Evolutionary conservation across 768 basidiomycete genomes (phyloP).

Genomic region (Tylopilus sp.): DNA sequence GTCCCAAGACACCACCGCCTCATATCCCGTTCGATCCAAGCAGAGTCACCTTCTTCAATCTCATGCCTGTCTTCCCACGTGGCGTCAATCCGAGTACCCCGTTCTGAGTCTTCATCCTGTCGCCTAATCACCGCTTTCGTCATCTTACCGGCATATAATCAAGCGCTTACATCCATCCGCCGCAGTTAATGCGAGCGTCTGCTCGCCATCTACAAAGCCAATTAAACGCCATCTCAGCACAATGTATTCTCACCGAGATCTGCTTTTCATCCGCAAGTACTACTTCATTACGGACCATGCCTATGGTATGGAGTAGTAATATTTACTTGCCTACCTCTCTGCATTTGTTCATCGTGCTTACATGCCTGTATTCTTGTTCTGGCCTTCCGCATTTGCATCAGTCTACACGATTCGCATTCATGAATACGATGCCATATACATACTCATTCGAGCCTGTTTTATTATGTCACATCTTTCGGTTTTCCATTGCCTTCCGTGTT

Average conservation of each 20-base stretch:
- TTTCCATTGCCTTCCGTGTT: background rate
- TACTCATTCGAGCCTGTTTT: slow-evolving; percentile 12
- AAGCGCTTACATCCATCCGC: slow-evolving; percentile 24
- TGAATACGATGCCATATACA: slow-evolving; percentile 12
- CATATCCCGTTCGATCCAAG: slow-evolving; percentile 42
- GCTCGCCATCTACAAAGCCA: slow-evolving; percentile 18
- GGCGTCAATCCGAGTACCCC: slow-evolving; percentile 15
- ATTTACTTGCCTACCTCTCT: slow-evolving; percentile 12
- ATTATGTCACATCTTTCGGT: slow-evolving; percentile 1
- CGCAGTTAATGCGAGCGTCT: slow-evolving; percentile 28
- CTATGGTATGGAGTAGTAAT: slow-evolving; percentile 28
- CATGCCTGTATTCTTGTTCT: slow-evolving; percentile 26
- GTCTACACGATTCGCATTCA: slow-evolving; percentile 19
- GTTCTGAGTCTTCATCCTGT: slow-evolving; percentile 5
- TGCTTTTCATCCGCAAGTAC: slow-evolving; percentile 20
- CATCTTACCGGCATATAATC: slow-evolving; percentile 32
- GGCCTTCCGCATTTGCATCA: slow-evolving; percentile 15
- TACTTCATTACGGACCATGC: slow-evolving; percentile 30
- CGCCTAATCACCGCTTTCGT: slow-evolving; percentile 8
- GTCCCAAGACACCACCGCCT: slow-evolving; percentile 34
- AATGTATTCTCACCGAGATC: slow-evolving; percentile 29
- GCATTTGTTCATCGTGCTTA: slow-evolving; percentile 17
- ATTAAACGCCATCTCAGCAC: slow-evolving; percentile 25
- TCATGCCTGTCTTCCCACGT: slow-evolving; percentile 56
- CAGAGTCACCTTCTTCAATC: slow-evolving; percentile 50